Conservation (phyloP, 2,329 filamentous ascomycete species). For the Ceratocystis colombiana region DNA sequence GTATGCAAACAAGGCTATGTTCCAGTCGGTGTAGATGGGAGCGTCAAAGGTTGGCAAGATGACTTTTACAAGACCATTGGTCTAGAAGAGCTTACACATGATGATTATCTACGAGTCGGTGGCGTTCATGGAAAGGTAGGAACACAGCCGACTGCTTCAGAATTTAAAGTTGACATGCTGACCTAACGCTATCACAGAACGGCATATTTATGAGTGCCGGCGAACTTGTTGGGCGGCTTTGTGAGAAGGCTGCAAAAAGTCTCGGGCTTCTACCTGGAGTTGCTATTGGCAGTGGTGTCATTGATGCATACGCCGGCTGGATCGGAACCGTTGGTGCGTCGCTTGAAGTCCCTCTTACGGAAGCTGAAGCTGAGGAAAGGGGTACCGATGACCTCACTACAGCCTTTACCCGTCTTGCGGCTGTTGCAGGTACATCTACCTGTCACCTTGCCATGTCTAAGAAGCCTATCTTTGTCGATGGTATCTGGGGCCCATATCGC, state of each 20-base stretch:
- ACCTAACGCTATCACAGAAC: slow-evolving; percentile 50
- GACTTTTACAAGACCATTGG: slow-evolving; percentile 86
- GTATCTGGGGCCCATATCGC: slow-evolving; percentile 94
- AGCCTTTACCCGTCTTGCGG: slow-evolving; percentile 84
- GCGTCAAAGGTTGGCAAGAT: slow-evolving; percentile 95
- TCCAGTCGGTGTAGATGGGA: slow-evolving; percentile 92
- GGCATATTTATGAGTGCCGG: slow-evolving; percentile 85
- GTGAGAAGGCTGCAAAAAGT: slow-evolving; percentile 69
- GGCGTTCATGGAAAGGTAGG: slow-evolving; percentile 91
- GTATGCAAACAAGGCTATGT: slow-evolving; percentile 97
- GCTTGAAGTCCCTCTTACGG: slow-evolving; percentile 54
- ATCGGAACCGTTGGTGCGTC: slow-evolving; percentile 98
- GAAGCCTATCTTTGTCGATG: slow-evolving; percentile 83
- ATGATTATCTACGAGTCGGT: slow-evolving; percentile 87
- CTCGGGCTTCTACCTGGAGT: slow-evolving; percentile 80
- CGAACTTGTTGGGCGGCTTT: slow-evolving; percentile 76
- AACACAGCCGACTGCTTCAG: slow-evolving; percentile 13
- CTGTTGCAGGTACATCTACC: slow-evolving; percentile 92
- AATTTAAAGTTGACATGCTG: slow-evolving; percentile 12
- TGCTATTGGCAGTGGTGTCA: slow-evolving; percentile 89
- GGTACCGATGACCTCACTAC: slow-evolving; percentile 68
- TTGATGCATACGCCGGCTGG: slow-evolving; percentile 97
- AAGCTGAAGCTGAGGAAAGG: slow-evolving; percentile 4
- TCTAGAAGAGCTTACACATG: slow-evolving; percentile 68
- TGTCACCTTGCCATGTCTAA: slow-evolving; percentile 95